These are phyloP conservation scores for Nyctanthes arbortristis DNA, from an alignment of 257 asterid genomes.

Conservation along the genomic window DNA sequence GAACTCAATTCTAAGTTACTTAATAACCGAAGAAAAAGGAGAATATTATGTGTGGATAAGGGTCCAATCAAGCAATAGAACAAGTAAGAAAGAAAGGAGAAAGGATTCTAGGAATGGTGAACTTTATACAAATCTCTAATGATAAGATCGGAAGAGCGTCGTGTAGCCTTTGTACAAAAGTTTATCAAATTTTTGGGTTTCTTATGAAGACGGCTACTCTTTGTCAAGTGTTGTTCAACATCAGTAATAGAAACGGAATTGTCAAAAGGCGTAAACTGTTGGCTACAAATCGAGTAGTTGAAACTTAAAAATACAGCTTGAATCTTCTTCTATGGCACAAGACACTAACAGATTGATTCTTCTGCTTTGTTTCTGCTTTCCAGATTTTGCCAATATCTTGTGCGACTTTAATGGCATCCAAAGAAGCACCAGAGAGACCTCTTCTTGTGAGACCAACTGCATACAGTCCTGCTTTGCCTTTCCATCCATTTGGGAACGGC, in stretches of 20 bases:
- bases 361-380: conserved; percentile 51
- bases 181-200: conserved; percentile 29
- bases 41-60: too few relatives aligned
- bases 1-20: too few relatives aligned
- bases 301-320: conserved; percentile 34
- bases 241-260: conserved; percentile 7
- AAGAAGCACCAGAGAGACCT: conserved; percentile 85
- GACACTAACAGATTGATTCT: conserved; percentile 13
- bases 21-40: too few relatives aligned
- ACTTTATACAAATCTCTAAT: conserved; percentile 23
- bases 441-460: conserved; percentile 87
- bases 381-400: conserved; percentile 77
- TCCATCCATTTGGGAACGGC: conserved; percentile 93
- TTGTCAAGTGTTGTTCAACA: too few relatives aligned
- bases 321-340: conserved; percentile 53
- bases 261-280: not conserved
- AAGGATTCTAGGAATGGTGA: not conserved
- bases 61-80: conserved; percentile 43
- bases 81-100: conserved; percentile 20
- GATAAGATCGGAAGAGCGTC: conserved; percentile 41
- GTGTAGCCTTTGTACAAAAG: conserved; percentile 45
- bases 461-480: conserved; percentile 80
- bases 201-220: conserved; percentile 60
- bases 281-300: not conserved
- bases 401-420: conserved; percentile 77